Conservation (phyloP, 371 early-diverging fungal species). For the Haplosporangium sp. region DNA sequence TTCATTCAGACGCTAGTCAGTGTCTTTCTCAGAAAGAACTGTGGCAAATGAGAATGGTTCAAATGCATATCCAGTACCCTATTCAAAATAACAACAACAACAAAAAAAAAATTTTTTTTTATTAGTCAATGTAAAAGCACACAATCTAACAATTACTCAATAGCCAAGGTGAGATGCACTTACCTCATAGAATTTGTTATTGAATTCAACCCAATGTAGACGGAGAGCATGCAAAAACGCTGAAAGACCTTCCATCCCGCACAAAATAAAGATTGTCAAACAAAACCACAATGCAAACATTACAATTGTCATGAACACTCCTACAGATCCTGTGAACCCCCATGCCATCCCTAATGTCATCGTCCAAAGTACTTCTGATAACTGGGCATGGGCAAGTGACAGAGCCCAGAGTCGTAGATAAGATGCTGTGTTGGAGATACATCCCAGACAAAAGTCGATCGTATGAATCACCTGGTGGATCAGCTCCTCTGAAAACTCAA, state of each 20-base stretch:
- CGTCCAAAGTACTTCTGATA: constrained; percentile 98
- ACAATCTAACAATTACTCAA: neutral
- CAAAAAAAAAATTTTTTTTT: neutral
- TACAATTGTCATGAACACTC: constrained; percentile 63
- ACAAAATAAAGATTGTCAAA: constrained; percentile 85
- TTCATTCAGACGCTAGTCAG: neutral
- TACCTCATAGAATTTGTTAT: constrained; percentile 95
- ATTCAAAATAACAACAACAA: neutral
- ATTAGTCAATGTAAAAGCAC: neutral
- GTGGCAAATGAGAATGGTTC: constrained; percentile 82
- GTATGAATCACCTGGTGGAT: constrained; percentile 99
- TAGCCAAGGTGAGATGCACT: neutral
- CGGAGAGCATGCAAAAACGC: constrained; percentile 99
- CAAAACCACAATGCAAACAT: constrained; percentile 88
- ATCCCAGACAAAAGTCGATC: constrained; percentile 98
- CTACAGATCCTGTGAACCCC: constrained; percentile 62
- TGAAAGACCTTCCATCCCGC: constrained; percentile 98
- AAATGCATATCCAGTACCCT: constrained; percentile 86
- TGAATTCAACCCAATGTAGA: constrained; percentile 99
- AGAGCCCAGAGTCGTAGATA: constrained; percentile 99
- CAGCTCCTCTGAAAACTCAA: constrained; percentile 95
- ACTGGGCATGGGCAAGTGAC: constrained; percentile 98
- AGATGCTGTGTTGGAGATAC: constrained; percentile 99
- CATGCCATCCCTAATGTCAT: constrained; percentile 90
- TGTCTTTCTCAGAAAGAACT: constrained; percentile 26